Evolutionary conservation across 169 alveolate genomes (phyloP).

Genomic region (Plasmodium ovale): DNA sequence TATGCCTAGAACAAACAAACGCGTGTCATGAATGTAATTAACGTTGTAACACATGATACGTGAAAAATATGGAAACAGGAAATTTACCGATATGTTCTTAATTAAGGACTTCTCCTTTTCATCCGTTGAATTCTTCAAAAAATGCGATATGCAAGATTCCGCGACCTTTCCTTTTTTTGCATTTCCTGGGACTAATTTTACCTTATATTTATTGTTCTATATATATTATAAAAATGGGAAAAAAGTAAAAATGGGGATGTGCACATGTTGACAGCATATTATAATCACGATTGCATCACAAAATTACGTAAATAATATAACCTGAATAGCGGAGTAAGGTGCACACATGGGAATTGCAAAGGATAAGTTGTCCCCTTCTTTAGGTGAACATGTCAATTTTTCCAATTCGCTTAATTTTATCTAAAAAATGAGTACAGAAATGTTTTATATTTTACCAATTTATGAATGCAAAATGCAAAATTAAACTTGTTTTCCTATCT

Average conservation of each 20-base stretch:
- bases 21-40: not conserved
- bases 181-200: constrained; percentile 85
- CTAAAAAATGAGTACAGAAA: not conserved
- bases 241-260: not conserved
- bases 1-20: not conserved
- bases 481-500: too few species aligned
- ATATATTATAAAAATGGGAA: not conserved
- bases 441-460: too few species aligned
- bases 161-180: constrained; percentile 86
- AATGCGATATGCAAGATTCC: constrained; percentile 49
- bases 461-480: not conserved
- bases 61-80: too few species aligned
- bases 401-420: constrained; percentile 51
- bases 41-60: too few species aligned
- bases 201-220: constrained; percentile 42
- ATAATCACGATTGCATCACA: not conserved
- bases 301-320: not conserved
- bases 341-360: constrained; percentile 76
- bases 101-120: constrained; percentile 57
- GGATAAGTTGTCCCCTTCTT: constrained; percentile 39
- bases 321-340: constrained; percentile 67
- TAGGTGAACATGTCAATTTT: constrained; percentile 39
- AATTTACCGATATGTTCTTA: constrained; percentile 49
- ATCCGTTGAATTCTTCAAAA: constrained; percentile 29
- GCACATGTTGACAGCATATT: not conserved